Conservation (phyloP, 2,329 filamentous ascomycete genomes). For the Clarireedia homoeocarpa region DNA sequence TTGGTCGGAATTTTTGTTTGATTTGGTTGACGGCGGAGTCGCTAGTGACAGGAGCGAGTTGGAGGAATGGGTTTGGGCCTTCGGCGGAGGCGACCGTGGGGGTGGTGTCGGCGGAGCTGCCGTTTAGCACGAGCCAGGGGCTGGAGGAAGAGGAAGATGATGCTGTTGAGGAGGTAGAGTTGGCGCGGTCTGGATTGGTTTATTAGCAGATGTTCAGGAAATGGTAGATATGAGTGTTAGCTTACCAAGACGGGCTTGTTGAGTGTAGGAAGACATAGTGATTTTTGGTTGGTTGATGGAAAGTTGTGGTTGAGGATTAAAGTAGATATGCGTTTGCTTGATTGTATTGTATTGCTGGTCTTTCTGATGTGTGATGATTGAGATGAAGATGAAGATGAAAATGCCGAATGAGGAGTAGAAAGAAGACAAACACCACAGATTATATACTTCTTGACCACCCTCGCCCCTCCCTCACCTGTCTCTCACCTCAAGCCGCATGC, state of each 20-base stretch:
- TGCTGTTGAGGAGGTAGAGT: background rate
- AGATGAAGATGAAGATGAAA: background rate
- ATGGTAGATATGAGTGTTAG: background rate
- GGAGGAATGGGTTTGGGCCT: constrained; percentile 2
- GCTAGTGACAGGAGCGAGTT: constrained; percentile 2
- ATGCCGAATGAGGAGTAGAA: constrained; percentile 7
- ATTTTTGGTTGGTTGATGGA: background rate
- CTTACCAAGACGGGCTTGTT: constrained; percentile 7
- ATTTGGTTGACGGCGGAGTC: background rate
- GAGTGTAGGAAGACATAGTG: constrained; percentile 6
- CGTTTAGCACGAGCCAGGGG: constrained; percentile 7
- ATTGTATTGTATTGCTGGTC: background rate
- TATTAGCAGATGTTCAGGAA: background rate
- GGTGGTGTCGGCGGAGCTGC: background rate
- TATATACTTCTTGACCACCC: constrained; percentile 4
- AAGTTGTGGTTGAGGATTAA: background rate
- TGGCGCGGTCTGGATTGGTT: background rate
- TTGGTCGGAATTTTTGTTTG: background rate
- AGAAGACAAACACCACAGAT: background rate
- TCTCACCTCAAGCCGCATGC: background rate
- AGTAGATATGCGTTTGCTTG: background rate
- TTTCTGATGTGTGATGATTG: background rate
- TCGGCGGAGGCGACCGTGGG: background rate
- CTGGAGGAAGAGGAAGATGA: background rate
- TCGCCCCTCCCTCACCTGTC: background rate